These are phyloP conservation scores for Puccinia triticina DNA, from an alignment of 1,284 basidiomycete species.

Conservation along the genomic window DNA sequence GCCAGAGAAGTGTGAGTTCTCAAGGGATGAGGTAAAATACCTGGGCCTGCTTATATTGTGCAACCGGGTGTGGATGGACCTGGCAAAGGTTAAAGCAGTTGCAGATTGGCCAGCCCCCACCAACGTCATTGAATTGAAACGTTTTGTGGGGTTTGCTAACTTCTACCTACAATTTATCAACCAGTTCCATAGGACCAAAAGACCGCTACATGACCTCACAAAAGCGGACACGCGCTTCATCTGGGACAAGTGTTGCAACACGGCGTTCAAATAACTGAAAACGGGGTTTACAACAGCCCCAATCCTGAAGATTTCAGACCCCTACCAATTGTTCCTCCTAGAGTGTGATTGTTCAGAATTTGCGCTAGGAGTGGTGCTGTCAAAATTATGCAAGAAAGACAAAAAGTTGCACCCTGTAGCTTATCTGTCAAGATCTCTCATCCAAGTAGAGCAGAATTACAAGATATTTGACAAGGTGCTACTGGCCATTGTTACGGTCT, in stretches of 20 bases:
- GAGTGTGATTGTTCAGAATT: conserved; percentile 36
- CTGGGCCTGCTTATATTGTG: no score
- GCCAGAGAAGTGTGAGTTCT: not conserved
- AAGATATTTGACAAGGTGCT: no score
- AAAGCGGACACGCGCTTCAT: not conserved
- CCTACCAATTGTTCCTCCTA: not conserved
- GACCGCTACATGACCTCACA: not conserved
- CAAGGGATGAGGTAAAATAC: not conserved
- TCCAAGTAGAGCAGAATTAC: no score
- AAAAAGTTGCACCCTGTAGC: conserved; percentile 16
- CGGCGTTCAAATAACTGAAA: conserved; percentile 3
- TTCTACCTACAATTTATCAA: no score
- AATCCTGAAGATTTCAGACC: conserved; percentile 7
- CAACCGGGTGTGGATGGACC: no score
- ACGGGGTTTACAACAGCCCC: not conserved
- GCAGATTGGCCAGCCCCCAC: no score
- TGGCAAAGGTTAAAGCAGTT: no score
- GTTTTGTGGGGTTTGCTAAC: no score
- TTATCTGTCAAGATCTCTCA: not conserved
- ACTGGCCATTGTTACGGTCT: no score
- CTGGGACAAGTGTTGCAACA: not conserved
- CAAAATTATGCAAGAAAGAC: not conserved
- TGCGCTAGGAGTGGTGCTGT: not conserved
- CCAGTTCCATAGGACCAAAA: no score
- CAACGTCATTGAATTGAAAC: no score